Evolutionary conservation across 179 eudicot genomes (phyloP).

Genomic region (Amaranthus tricolor): DNA sequence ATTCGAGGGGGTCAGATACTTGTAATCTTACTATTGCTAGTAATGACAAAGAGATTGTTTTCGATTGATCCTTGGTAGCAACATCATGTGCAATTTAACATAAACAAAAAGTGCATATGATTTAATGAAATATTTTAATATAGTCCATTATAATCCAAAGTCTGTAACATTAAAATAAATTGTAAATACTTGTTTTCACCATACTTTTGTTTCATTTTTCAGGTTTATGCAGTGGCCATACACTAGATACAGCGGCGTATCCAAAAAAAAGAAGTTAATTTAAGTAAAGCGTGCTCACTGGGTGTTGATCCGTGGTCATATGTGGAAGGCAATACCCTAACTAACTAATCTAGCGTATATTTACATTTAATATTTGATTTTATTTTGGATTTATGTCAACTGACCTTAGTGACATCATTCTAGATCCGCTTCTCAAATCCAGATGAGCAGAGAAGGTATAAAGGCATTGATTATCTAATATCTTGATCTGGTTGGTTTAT

Average conservation of each 20-base stretch:
- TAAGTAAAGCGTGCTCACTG: no score
- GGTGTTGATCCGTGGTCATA: no score
- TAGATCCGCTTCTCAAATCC: no score
- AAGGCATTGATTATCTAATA: conserved; percentile 3
- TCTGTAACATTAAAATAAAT: neutral
- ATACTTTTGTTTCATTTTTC: conserved; percentile 7
- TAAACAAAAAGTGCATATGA: no score
- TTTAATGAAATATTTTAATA: neutral
- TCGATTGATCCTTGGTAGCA: no score
- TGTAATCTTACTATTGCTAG: no score
- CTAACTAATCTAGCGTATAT: no score
- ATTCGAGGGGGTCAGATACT: no score
- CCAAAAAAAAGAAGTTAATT: neutral
- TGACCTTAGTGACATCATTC: no score
- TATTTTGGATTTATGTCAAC: neutral
- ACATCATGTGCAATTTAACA: no score
- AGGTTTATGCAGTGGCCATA: neutral
- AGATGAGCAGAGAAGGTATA: conserved; percentile 11
- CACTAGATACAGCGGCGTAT: neutral
- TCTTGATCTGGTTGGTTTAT: conserved; percentile 21
- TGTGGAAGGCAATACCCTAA: no score
- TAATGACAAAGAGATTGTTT: no score
- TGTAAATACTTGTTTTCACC: neutral
- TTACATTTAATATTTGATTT: neutral
- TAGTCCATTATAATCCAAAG: neutral